These are phyloP conservation scores for Rheum nobile DNA, from an alignment of 148 eudicot genomes.

Conservation along the genomic window DNA sequence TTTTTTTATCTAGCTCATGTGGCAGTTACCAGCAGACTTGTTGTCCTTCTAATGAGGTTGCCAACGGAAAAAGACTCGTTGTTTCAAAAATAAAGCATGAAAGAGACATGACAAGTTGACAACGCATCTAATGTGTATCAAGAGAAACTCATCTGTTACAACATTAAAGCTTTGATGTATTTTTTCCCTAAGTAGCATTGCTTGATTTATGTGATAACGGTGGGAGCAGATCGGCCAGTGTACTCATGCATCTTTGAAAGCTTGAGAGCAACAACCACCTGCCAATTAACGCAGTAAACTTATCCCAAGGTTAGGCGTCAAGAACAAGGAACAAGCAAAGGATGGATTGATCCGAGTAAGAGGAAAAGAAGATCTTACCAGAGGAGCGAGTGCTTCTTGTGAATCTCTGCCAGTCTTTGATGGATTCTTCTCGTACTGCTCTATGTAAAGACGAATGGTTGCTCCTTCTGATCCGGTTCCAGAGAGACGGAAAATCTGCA, in stretches of 20 bases:
- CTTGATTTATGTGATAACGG: constrained; percentile 64
- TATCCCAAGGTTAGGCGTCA: background rate
- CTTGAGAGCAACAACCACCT: constrained; percentile 90
- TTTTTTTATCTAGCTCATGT: too few relatives aligned
- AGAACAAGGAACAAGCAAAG: background rate
- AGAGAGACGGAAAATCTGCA: constrained; percentile 85
- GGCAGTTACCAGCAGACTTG: too few relatives aligned
- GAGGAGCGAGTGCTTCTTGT: constrained; percentile 83
- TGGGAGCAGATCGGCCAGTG: constrained; percentile 86
- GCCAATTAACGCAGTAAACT: constrained; percentile 6
- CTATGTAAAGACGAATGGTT: constrained; percentile 86
- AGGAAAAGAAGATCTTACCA: constrained; percentile 35
- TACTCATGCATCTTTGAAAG: constrained; percentile 91
- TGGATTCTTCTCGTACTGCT: constrained; percentile 82
- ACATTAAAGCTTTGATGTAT: background rate
- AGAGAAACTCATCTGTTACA: background rate
- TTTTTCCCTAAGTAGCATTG: background rate
- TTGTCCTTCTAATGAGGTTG: too few relatives aligned
- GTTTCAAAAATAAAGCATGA: too few relatives aligned
- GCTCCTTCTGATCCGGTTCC: constrained; percentile 99
- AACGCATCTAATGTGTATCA: background rate
- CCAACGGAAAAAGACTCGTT: too few relatives aligned
- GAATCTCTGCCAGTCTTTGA: constrained; percentile 79
- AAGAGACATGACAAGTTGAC: too few relatives aligned
- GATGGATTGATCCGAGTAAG: background rate